Evolutionary conservation across 352 stramenopile species (phyloP).

Genomic region (Globisporangium polare): DNA sequence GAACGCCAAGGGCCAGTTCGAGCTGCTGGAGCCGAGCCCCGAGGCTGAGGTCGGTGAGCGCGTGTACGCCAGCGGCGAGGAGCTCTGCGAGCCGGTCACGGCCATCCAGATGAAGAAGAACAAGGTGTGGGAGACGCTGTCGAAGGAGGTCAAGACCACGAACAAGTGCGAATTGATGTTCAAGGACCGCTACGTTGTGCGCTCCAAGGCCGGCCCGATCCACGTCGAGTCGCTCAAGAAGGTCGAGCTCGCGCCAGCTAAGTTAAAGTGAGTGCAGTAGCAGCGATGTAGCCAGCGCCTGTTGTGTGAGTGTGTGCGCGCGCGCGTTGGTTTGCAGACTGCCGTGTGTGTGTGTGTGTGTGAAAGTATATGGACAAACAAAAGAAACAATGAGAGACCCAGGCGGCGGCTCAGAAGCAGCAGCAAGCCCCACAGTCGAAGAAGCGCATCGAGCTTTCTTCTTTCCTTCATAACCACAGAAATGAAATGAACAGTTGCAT

Average conservation of each 20-base stretch:
- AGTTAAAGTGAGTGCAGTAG: slow-evolving; percentile 16
- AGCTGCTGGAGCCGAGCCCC: slow-evolving; percentile 57
- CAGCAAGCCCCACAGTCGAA: too few relatives aligned
- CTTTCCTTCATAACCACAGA: too few relatives aligned
- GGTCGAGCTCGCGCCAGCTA: slow-evolving; percentile 22
- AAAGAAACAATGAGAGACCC: background rate
- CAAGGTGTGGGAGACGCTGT: slow-evolving; percentile 74
- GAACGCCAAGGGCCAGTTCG: slow-evolving; percentile 52
- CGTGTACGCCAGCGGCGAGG: slow-evolving; percentile 69
- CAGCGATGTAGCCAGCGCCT: background rate
- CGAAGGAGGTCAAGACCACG: slow-evolving; percentile 74
- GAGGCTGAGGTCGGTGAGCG: slow-evolving; percentile 69
- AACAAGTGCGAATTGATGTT: slow-evolving; percentile 77
- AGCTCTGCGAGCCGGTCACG: slow-evolving; percentile 64
- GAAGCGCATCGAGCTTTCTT: too few relatives aligned
- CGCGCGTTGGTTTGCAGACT: background rate
- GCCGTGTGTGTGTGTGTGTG: slow-evolving; percentile 6
- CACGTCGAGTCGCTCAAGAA: slow-evolving; percentile 68
- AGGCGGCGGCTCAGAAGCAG: too few relatives aligned
- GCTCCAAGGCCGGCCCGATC: slow-evolving; percentile 47
- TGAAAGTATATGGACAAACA: background rate
- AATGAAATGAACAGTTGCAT: too few relatives aligned
- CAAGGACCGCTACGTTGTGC: slow-evolving; percentile 52
- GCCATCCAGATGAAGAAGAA: slow-evolving; percentile 86
- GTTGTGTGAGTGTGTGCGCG: background rate